Evolutionary conservation across 768 basidiomycete species (phyloP), one percentile per base, ranked within the genome.

Genomic region (Podaxis sp.): DNA sequence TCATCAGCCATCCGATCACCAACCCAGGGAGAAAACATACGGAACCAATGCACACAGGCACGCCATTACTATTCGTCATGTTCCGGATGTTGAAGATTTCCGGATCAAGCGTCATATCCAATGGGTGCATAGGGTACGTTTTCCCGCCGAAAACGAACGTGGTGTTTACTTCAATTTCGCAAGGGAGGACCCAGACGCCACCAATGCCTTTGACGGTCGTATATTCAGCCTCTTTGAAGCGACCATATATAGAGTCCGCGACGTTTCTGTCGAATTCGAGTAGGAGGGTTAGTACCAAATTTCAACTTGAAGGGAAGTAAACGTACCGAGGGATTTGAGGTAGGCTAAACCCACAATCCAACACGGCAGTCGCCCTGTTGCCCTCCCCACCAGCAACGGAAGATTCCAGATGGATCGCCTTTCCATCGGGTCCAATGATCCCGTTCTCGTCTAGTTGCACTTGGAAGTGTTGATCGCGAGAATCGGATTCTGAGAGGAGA

Each of bases 191-290:
- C 86, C 87, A 93, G 36, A 80, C 74, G 11, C 77, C 70, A 13
- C 86, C 84, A 13, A 82, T 58, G 57, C 65, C 67, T 24, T 75
- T 60, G 22, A 73, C 67, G 8, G 76, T 65, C 66, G 87, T 85
- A 73, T 87, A 92, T 56, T 80, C 78, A 8, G 92, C 90, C 33
- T 88, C 90, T 60, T 82, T 84, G 10, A 93, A 88, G 41, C 89
- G 84, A 11, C 91, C 88, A 68, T 93, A 93, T 65, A 93, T 91
- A 20, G 88, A 88, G 66, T 93, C 89, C 4, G 90, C 84, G 24
- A 50, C 49, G 8, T n/a, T 28, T 13, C 49, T 46, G n/a, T 20
- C 44, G 7, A 17, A 46, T n/a, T 46, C 15, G 7, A 46, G 20
- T 41, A 41, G 44, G 13, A n/a, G 20, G 10, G n/a, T 20, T 10